Evolutionary conservation across 441 rosid genomes (phyloP).

Genomic region (Gossypium schwendimanii): DNA sequence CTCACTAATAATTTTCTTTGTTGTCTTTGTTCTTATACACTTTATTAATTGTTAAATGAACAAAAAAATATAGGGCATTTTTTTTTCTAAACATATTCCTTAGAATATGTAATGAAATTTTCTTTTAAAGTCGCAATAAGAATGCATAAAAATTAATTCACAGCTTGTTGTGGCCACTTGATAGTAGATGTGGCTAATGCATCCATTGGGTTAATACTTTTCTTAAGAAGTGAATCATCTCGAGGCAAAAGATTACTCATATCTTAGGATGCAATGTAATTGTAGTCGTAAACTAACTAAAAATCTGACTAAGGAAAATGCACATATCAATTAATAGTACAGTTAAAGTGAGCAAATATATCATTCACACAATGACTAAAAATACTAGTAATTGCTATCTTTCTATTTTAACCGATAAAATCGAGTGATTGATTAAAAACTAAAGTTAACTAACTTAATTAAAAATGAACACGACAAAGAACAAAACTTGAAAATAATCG

Average conservation of each 20-base stretch:
- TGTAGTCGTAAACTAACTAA: too few relatives aligned
- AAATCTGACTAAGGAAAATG: too few relatives aligned
- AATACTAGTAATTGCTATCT: too few relatives aligned
- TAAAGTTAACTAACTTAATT: too few relatives aligned
- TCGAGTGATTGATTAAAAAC: too few relatives aligned
- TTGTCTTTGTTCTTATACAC: neutral
- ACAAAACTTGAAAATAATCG: too few relatives aligned
- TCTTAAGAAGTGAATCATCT: conserved; percentile 66
- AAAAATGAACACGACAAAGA: too few relatives aligned
- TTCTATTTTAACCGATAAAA: too few relatives aligned
- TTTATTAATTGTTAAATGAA: neutral
- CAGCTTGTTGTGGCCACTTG: conserved; percentile 39
- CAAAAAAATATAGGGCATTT: neutral
- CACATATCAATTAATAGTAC: too few relatives aligned
- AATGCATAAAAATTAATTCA: neutral
- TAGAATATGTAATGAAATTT: neutral
- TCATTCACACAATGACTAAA: too few relatives aligned
- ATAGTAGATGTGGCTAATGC: conserved; percentile 56
- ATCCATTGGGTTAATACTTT: conserved; percentile 60
- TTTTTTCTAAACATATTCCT: neutral
- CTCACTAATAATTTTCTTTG: neutral
- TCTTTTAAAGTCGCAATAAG: neutral
- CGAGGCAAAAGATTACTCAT: conserved; percentile 45
- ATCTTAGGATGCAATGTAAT: conserved; percentile 48
- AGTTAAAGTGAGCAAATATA: too few relatives aligned